Base-by-base conservation (phyloP, 164 flowering plant genomes). In the Buxus sempervirens region DNA sequence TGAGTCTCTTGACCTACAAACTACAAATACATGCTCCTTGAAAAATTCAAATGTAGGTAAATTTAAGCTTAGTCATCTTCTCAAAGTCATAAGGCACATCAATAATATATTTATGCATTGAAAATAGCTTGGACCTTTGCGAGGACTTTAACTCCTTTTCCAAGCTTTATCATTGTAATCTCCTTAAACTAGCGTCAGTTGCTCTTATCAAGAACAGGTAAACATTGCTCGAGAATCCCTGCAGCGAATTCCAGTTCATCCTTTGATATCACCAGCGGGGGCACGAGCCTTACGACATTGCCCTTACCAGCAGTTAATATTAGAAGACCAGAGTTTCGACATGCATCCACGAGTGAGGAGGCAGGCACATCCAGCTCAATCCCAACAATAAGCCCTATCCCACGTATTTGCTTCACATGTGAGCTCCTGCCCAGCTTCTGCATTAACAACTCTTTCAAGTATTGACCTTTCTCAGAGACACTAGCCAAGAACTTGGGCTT, bases 251-350 rank as follows among this genome's bases (percentile, higher is more conserved):
- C 86, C 67, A 91, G 60, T 76, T 91, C 98, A 54, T 79, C 71
- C 77, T 84, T 84, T 6, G 94, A 73, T 66, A 93, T 87, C 63
- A 87, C 77, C 87, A 93, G 76, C n/a, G 98, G 98, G 0, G 98
- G 97, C 15, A 90, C 90, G 32, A 93, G 80, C 77, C 98, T 79
- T 20, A 91, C 91, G 0, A 93, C 88, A 63, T 93, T 88, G 20
- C 97, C 97, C 72, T 91, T 91, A 21, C 98, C 97, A 0, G 97
- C 90, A 38, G 93, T 91, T 64, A 93, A 64, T n/a, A 93, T 72
- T 7, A 93, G 77, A 71, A 93, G 86, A 15, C 97, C 97, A 16
- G 89, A 78, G 45, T 86, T 42, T 55, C 82, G 85, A 66, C 97
- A 93, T 0, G 96, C 90, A 67, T 89, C 90, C 4, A 93, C 91